phyloP scores from a whole-genome alignment of 805 yeast species.

The Isabelozyma rhagii region DNA sequence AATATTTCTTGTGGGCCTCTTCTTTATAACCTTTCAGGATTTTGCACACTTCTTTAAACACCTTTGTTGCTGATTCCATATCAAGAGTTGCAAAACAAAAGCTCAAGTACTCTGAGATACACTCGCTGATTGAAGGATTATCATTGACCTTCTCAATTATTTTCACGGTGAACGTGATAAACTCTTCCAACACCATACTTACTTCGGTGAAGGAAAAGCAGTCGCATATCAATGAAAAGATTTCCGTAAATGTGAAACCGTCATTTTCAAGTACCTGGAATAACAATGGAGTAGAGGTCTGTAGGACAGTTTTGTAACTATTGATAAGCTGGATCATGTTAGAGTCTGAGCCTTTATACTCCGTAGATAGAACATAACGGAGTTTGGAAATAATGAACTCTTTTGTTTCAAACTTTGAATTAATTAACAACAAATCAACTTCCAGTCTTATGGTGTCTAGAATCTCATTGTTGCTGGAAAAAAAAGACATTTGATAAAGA shows the following conservation, averaged over 20 bases:
- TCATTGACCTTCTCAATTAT: not conserved
- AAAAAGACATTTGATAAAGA: not conserved
- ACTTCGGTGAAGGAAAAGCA: not conserved
- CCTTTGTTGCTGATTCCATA: slow-evolving; percentile 1
- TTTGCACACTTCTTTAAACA: not conserved
- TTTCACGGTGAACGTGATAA: slow-evolving; percentile 1
- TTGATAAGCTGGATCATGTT: not conserved
- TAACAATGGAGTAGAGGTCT: not conserved
- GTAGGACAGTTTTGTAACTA: not conserved
- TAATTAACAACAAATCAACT: not conserved
- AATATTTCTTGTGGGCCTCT: not conserved
- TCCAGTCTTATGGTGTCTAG: not conserved
- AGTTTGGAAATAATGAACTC: slow-evolving; percentile 4
- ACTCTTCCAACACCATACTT: not conserved
- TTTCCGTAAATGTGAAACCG: not conserved
- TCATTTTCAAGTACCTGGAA: not conserved
- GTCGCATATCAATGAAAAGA: not conserved
- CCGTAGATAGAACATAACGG: slow-evolving; percentile 10
- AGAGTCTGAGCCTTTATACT: slow-evolving; percentile 7
- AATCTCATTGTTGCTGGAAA: not conserved
- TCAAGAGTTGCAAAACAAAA: not conserved
- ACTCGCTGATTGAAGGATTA: not conserved
- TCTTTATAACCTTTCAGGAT: not conserved
- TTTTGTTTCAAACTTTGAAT: not conserved
- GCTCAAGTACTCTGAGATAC: not conserved